Evolutionary conservation across 371 early-diverging fungal species (phyloP).

Genomic region (Apophysomyces elegans): DNA sequence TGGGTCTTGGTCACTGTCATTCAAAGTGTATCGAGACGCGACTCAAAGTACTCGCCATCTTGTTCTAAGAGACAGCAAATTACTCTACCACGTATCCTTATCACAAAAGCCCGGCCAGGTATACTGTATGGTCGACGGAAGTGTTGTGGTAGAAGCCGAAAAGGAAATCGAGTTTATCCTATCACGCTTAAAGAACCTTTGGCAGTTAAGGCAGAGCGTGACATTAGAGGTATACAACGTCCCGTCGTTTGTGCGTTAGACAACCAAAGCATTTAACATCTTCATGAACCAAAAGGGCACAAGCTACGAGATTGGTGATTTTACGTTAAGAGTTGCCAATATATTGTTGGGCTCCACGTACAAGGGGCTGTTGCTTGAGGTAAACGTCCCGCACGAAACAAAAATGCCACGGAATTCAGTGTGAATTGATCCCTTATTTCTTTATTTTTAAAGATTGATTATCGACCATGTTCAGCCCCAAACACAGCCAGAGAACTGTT

Average conservation of each 20-base stretch:
- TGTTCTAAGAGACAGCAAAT: conserved; percentile 35
- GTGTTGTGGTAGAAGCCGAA: conserved; percentile 57
- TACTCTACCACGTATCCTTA: conserved; percentile 51
- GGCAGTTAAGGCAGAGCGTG: conserved; percentile 52
- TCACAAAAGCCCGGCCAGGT: conserved; percentile 52
- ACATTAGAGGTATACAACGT: conserved; percentile 41
- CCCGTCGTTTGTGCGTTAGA: no score
- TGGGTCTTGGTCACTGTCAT: conserved; percentile 51
- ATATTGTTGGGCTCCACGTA: conserved; percentile 53
- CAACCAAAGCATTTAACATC: no score
- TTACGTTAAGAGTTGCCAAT: conserved; percentile 55
- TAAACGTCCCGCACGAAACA: conserved; percentile 3
- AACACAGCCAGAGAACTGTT: conserved; percentile 41
- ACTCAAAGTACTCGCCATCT: conserved; percentile 16
- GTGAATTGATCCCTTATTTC: neutral
- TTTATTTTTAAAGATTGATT: conserved; percentile 38
- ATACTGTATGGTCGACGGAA: conserved; percentile 60
- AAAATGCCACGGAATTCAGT: neutral
- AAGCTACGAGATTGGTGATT: conserved; percentile 58
- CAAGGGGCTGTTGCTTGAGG: conserved; percentile 56
- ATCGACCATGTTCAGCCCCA: conserved; percentile 53
- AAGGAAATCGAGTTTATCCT: conserved; percentile 53
- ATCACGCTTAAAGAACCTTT: conserved; percentile 52
- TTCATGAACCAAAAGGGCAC: conserved; percentile 32
- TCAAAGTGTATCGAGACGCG: conserved; percentile 53